Base-by-base conservation (phyloP, 2,329 filamentous ascomycete genomes). In the Aspergillus floridensis region DNA sequence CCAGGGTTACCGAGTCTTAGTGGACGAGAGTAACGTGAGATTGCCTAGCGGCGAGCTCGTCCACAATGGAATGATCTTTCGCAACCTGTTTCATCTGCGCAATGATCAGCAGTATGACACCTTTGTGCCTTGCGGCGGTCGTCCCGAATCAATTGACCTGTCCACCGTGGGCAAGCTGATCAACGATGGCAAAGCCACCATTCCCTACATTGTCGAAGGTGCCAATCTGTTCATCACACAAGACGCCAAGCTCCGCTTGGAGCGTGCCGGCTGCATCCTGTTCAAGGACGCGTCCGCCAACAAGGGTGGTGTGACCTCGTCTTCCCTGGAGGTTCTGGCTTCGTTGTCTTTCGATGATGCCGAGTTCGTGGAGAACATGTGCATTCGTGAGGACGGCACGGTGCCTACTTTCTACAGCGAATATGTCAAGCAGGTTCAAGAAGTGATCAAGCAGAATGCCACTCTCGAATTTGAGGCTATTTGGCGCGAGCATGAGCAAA, bases 141-240 rank as follows among this genome's bases (percentile, higher is more conserved):
- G 95, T 24, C 95, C 95, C 2, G 95, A 98, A 78, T 97, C 93
- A 1, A 96, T 99, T 67, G 93, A 99, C 74, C 86, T 98, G 59
- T 89, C 91, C 58, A 91, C 89, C 7, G 93, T 93, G 62, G 88
- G 85, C 78, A 91, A 90, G 75, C 85, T 99, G 63, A 98, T 99
- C 77, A 87, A 89, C 73, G 87, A 96, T 63, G 92, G 93, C 79
- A 97, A 96, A 81, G 84, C 85, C 22, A 86, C 84, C 11, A 89
- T 99, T 61, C 93, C 93, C 0, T 99, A 96, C 79, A 95, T 99
- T 56, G 93, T 99, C 49, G 95, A 99, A 79, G 95, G 95, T 56
- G 95, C 95, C 77, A 99, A 98, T 76, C 83, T 99, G 57, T 99
- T 99, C 85, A 96, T 99, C 79, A 97, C 95, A 0, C 95, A 99